A percentile compares a stretch with the other conserved stretches of the same genome.
phyloP scores from a whole-genome alignment of 1,139 yeast species.

The Suhomyces chickasaworum region DNA sequence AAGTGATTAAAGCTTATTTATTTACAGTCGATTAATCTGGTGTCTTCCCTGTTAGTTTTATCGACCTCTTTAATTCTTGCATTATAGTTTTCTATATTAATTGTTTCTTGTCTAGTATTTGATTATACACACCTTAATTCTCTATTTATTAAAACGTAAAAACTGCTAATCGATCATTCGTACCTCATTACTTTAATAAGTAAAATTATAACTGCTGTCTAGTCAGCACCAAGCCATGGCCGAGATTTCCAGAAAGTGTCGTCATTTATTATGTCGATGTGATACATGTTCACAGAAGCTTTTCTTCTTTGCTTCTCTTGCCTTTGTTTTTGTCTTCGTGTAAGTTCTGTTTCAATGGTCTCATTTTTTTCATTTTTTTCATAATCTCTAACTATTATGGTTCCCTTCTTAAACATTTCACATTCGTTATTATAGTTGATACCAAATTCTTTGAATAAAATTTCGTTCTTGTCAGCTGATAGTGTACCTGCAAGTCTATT shows the following conservation, averaged over 20 bases:
- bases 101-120: conserved; percentile 1
- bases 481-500: conserved; percentile 70
- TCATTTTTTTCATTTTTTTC: conserved; percentile 15
- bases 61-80: conserved; percentile 12
- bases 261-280: conserved; percentile 60
- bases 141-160: no score
- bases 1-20: conserved; percentile 7
- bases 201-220: no score
- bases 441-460: conserved; percentile 72
- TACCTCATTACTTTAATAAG: no score
- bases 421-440: conserved; percentile 90
- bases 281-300: conserved; percentile 47
- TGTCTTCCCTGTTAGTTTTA: not conserved
- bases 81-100: conserved; percentile 5
- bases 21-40: conserved; percentile 6
- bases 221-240: conserved; percentile 35
- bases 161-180: no score
- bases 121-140: not conserved
- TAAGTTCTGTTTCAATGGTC: conserved; percentile 22
- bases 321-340: conserved; percentile 54
- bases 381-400: conserved; percentile 63
- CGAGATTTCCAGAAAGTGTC: conserved; percentile 53
- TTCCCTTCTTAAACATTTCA: conserved; percentile 86
- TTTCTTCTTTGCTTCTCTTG: conserved; percentile 50
- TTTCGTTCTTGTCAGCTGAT: conserved; percentile 84